Evolutionary conservation across 2,329 filamentous ascomycete genomes (phyloP), one percentile per base, ranked within the genome.

Genomic region (Trichoderma hamatum): DNA sequence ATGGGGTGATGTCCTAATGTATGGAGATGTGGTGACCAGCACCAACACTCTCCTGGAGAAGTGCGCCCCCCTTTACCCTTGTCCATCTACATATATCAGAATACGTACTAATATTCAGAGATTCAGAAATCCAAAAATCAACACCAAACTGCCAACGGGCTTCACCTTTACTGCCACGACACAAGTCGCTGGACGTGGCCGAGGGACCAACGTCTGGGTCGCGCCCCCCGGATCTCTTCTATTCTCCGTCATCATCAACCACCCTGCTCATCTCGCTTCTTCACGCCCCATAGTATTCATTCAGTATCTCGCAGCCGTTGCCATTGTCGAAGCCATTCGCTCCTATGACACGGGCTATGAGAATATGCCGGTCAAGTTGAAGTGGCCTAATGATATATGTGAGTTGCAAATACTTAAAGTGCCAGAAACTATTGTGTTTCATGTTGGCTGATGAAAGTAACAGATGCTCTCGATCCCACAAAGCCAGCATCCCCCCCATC

Each of bases 311-410:
- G 90, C 93, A 0, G 94, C 94, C 0, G 88, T 99, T 56, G 94
- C 96, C 51, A 91, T 95, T 52, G 91, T 96, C 3, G 88, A 92
- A 71, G 95, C 93, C 0, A 90, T 98, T 71, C 90, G 92, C 72
- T 86, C 84, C 30, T 98, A 98, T 76, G 93, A 90, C 60, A 80
- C 80, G 2, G 92, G 90, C 9, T 98, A 96, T 78, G 84, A 88
- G 6, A 83, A 88, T 0, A 79, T 98, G 5, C 92, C 92, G 0
- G 85, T 99, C 51, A 94, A 92, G 77, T 82, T 99, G 36, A 99
- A 99, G 79, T 99, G 96, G 96, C 96, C 96, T 13, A 99, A 99
- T 75, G 96, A 99, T 76, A 92, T 99, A 67, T 95, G 89, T 90
- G 80, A 78, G 85, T 43, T 16, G 1, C 46, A 46, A 24, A 49